Evolutionary conservation across 441 rosid species (phyloP).

Genomic region (Gossypium laxum): DNA sequence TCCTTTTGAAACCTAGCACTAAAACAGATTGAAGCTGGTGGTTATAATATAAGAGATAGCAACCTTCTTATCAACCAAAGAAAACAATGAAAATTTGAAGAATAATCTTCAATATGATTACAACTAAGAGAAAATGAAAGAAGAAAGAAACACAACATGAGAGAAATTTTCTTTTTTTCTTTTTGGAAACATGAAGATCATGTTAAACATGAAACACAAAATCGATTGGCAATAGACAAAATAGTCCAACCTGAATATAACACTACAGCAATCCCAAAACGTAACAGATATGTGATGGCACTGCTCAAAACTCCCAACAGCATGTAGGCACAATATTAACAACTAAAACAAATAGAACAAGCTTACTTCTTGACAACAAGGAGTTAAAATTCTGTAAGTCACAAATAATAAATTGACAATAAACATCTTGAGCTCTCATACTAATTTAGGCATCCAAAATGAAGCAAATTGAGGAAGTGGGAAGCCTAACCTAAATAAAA

Average conservation of each 20-base stretch:
- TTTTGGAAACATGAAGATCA: background rate
- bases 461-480: background rate
- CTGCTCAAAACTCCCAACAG: background rate
- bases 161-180: background rate
- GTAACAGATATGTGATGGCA: background rate
- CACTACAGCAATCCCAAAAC: background rate
- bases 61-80: background rate
- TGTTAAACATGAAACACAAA: background rate
- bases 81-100: background rate
- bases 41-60: background rate
- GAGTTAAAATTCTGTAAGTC: background rate
- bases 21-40: background rate
- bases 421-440: background rate
- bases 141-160: background rate
- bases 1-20: background rate
- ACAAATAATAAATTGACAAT: background rate
- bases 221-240: background rate
- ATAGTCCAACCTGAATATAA: background rate
- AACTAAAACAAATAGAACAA: background rate
- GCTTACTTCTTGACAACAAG: background rate
- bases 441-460: background rate
- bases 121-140: background rate
- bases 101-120: background rate
- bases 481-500: background rate
- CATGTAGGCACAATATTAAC: slow-evolving; percentile 1